These are phyloP conservation scores for Ceratocystis smalleyi DNA, from an alignment of 2,329 filamentous ascomycete genomes.

Conservation along the genomic window DNA sequence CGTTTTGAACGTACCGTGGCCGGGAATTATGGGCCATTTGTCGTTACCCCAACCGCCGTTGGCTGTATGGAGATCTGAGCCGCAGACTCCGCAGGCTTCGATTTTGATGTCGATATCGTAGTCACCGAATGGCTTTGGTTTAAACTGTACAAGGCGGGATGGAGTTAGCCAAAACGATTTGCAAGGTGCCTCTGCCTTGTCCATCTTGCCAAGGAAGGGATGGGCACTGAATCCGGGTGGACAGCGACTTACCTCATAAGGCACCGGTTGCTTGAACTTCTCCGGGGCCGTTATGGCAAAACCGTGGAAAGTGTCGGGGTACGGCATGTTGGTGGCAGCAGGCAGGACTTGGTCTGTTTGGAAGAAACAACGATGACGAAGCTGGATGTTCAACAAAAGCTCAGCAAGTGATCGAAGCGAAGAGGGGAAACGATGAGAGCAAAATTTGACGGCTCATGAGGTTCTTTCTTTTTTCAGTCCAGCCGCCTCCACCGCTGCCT, in stretches of 20 bases:
- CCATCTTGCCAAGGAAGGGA: too few relatives aligned
- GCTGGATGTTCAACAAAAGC: not conserved
- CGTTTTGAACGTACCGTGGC: slow-evolving; percentile 29
- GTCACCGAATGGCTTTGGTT: slow-evolving; percentile 68
- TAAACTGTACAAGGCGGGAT: slow-evolving; percentile 36
- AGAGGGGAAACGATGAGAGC: not conserved
- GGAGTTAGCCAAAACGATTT: not conserved
- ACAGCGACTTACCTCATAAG: slow-evolving; percentile 5
- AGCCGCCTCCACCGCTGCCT: not conserved
- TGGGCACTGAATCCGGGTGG: not conserved
- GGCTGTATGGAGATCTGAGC: slow-evolving; percentile 52
- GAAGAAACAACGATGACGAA: not conserved
- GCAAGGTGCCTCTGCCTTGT: too few relatives aligned
- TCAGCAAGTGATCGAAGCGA: not conserved
- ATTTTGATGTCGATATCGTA: slow-evolving; percentile 73
- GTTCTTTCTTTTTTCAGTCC: not conserved
- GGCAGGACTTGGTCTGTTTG: too few relatives aligned
- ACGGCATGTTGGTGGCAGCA: slow-evolving; percentile 28
- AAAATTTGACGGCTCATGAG: not conserved
- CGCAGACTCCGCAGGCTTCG: slow-evolving; percentile 56
- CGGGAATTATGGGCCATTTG: slow-evolving; percentile 43
- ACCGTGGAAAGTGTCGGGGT: slow-evolving; percentile 44
- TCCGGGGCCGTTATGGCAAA: slow-evolving; percentile 42
- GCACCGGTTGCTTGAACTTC: slow-evolving; percentile 10
- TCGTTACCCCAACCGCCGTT: slow-evolving; percentile 47